phyloP scores from a whole-genome alignment of 108 stramenopile species.

The Poteriospumella lacustris region DNA sequence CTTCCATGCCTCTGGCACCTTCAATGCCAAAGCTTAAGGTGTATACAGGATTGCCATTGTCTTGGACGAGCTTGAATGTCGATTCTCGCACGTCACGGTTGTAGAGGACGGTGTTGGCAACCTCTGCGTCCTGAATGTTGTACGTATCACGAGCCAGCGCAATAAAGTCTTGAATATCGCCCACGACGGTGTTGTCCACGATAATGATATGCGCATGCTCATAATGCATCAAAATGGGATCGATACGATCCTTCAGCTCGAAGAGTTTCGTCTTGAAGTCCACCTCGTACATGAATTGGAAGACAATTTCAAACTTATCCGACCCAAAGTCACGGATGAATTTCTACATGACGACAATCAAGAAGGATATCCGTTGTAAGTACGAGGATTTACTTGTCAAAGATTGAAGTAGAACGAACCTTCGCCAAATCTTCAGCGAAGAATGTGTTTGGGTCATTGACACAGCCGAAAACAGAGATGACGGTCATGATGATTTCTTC shows the following conservation, averaged over 20 bases:
- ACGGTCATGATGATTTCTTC: too few species aligned
- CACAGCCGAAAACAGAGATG: not conserved
- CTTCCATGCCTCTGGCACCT: not conserved
- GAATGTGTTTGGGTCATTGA: not conserved
- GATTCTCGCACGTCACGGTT: not conserved
- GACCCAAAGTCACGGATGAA: not conserved
- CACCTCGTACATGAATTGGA: not conserved
- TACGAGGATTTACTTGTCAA: not conserved
- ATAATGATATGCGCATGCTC: not conserved
- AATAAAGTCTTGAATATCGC: conserved; percentile 11
- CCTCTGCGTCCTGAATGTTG: conserved; percentile 14
- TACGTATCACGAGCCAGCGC: not conserved
- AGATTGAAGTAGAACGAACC: not conserved
- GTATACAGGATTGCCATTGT: not conserved
- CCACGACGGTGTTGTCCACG: not conserved
- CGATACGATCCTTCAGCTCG: not conserved
- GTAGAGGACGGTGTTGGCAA: conserved; percentile 10
- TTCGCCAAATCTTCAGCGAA: not conserved
- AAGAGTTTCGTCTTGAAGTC: not conserved
- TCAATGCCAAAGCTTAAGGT: not conserved
- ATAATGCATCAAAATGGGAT: not conserved
- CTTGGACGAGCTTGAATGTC: not conserved
- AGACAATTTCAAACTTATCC: not conserved
- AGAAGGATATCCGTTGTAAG: not conserved
- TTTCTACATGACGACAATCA: not conserved